These are phyloP conservation scores for Hyparrhenia diplandra DNA, from an alignment of 176 grass and related monocot species.

Conservation along the genomic window DNA sequence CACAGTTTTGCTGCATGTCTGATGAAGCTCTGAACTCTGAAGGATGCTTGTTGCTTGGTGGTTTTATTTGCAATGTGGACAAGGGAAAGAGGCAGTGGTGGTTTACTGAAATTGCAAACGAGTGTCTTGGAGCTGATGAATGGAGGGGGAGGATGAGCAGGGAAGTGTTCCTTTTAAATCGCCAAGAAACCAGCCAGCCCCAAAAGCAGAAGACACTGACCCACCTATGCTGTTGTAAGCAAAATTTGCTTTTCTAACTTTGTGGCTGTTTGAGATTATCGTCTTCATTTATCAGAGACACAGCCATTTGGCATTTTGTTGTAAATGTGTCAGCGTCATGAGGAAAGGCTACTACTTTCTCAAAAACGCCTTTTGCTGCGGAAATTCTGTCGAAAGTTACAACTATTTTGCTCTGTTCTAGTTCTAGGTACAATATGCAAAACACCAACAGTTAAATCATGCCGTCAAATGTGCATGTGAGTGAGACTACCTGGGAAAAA, in stretches of 20 bases:
- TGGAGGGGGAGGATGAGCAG: slow-evolving; percentile 29
- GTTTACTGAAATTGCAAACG: neutral
- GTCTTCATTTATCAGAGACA: slow-evolving; percentile 23
- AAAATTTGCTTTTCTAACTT: slow-evolving; percentile 31
- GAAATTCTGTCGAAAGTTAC: slow-evolving; percentile 43
- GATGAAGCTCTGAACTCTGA: too few relatives aligned
- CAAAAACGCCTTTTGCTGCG: slow-evolving; percentile 16
- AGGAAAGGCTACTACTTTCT: slow-evolving; percentile 27
- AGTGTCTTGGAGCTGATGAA: neutral
- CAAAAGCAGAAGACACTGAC: slow-evolving; percentile 23
- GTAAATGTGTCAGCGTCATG: slow-evolving; percentile 29
- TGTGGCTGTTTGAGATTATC: slow-evolving; percentile 36
- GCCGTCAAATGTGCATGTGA: neutral
- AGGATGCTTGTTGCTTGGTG: neutral
- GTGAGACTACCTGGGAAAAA: neutral
- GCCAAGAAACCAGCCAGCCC: neutral
- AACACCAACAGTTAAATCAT: neutral
- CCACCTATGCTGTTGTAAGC: slow-evolving; percentile 34
- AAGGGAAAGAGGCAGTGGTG: neutral
- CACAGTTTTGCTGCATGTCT: slow-evolving; percentile 27
- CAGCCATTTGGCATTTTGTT: slow-evolving; percentile 16
- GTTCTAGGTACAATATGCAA: slow-evolving; percentile 15
- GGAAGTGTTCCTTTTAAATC: slow-evolving; percentile 24
- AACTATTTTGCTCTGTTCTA: neutral
- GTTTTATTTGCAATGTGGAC: slow-evolving; percentile 5